Evolutionary conservation across 2,329 filamentous ascomycete genomes (phyloP).

Genomic region (Fusarium sp.): DNA sequence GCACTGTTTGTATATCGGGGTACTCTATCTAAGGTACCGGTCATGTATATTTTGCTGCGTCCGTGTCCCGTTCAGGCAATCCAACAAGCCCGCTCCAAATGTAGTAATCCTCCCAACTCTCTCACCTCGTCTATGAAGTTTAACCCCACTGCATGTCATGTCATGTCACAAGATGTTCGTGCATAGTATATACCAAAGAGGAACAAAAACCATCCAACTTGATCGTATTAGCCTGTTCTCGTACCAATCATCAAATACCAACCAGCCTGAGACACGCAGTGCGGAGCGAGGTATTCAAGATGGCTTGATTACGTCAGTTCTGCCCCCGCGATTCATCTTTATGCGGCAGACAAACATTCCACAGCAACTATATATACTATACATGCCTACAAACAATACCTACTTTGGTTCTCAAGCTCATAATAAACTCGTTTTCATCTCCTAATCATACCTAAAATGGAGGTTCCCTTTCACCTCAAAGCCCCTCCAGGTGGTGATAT

Average conservation of each 20-base stretch:
- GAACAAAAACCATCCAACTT: neutral
- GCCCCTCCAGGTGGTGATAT: constrained; percentile 73
- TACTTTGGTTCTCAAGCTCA: neutral
- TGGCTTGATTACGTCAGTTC: constrained; percentile 31
- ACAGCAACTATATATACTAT: constrained; percentile 18
- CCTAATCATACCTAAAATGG: constrained; percentile 10
- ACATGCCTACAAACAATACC: neutral
- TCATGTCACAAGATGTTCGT: neutral
- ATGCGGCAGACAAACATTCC: neutral
- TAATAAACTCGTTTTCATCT: neutral
- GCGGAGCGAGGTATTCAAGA: constrained; percentile 17
- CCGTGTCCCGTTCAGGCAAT: neutral
- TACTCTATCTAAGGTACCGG: too few species aligned
- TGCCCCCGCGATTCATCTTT: constrained; percentile 26
- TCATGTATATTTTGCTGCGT: neutral
- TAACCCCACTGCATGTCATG: neutral
- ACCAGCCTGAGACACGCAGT: neutral
- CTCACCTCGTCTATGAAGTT: neutral
- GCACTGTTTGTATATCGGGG: neutral
- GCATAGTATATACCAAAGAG: constrained; percentile 14
- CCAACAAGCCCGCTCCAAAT: neutral
- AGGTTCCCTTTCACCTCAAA: constrained; percentile 54
- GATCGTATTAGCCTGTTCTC: neutral
- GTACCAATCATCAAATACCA: constrained; percentile 5
- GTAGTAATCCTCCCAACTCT: neutral